Conservation (phyloP, 257 asterid species). For the Penstemon barbatus region DNA sequence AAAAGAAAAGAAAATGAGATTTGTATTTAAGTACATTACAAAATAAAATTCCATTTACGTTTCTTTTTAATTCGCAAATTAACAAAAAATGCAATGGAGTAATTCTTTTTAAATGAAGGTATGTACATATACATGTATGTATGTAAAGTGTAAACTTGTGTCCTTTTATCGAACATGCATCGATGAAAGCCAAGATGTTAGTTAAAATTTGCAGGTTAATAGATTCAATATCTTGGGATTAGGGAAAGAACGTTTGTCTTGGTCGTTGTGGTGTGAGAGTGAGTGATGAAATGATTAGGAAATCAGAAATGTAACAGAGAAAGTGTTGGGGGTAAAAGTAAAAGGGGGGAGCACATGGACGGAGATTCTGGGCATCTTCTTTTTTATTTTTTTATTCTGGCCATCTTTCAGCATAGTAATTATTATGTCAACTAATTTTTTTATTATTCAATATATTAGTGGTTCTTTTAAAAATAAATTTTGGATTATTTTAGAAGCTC, state of each 20-base stretch:
- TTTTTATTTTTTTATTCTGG: constrained; percentile 17
- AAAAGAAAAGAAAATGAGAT: no score
- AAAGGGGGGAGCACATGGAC: constrained; percentile 28
- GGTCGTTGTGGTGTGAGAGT: constrained; percentile 26
- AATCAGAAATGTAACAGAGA: constrained; percentile 17
- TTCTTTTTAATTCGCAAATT: no score
- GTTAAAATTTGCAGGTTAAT: neutral
- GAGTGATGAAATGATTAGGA: constrained; percentile 36
- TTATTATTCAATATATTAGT: neutral
- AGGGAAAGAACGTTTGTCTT: constrained; percentile 22
- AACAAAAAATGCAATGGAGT: no score
- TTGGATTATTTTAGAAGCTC: neutral
- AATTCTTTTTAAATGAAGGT: no score
- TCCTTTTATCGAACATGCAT: no score
- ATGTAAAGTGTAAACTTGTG: no score
- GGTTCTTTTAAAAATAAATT: neutral
- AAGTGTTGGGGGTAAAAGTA: neutral
- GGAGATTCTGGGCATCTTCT: constrained; percentile 34
- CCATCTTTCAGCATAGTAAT: constrained; percentile 6
- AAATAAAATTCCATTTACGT: no score
- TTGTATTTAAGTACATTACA: no score
- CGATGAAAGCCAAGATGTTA: neutral
- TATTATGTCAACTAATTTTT: neutral
- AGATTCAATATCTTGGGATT: constrained; percentile 19
- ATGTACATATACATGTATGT: no score